Conservation (phyloP, 2,329 filamentous ascomycete genomes). For the Colletotrichum abscissum region DNA sequence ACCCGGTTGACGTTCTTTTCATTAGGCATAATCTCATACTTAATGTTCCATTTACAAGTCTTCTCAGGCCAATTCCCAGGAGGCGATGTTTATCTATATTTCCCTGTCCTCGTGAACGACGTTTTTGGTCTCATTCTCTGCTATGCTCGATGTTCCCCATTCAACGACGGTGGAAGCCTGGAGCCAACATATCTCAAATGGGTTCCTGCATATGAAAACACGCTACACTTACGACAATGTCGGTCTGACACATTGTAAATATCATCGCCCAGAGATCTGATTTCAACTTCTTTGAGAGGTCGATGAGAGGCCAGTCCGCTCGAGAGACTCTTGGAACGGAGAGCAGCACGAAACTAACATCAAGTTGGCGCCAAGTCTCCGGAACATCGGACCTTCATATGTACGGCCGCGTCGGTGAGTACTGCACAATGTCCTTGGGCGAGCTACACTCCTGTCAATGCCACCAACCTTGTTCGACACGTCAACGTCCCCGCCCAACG, state of each 20-base stretch:
- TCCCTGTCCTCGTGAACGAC: background rate
- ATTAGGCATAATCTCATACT: background rate
- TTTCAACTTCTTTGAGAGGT: background rate
- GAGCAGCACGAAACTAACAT: background rate
- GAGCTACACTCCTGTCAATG: background rate
- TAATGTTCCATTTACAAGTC: background rate
- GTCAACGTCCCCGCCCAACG: background rate
- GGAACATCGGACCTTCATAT: background rate
- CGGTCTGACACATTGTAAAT: background rate
- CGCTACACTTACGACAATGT: background rate
- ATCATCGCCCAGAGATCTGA: background rate
- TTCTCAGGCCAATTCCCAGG: background rate
- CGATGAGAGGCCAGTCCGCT: background rate
- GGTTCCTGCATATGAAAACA: constrained; percentile 23
- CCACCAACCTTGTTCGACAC: background rate
- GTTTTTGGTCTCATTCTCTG: background rate
- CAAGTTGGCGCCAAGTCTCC: background rate
- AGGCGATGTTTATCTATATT: background rate
- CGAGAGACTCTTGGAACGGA: background rate
- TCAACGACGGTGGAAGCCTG: background rate
- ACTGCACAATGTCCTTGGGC: background rate
- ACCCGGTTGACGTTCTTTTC: too few relatives aligned
- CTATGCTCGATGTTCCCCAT: background rate
- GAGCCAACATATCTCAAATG: constrained; percentile 11
- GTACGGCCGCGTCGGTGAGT: background rate